Evolutionary conservation across 768 basidiomycete genomes (phyloP).

Genomic region (Rhizopogon rudus): DNA sequence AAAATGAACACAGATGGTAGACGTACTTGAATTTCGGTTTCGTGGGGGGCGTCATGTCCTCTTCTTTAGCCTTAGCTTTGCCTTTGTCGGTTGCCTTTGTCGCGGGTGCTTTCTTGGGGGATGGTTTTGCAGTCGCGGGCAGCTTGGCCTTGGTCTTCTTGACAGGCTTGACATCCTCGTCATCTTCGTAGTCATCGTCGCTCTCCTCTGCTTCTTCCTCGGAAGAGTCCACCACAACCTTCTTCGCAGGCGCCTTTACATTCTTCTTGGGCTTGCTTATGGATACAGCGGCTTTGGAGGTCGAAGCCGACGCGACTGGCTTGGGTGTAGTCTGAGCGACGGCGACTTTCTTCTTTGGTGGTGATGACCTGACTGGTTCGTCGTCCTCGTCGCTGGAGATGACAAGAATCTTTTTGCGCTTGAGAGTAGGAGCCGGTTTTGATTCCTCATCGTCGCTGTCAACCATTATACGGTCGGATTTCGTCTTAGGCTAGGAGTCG

Average conservation of each 20-base stretch:
- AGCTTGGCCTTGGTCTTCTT: conserved; percentile 9
- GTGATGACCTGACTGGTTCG: conserved; percentile 22
- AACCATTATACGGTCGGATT: conserved; percentile 16
- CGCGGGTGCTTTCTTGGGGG: conserved; percentile 11
- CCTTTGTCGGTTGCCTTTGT: conserved; percentile 14
- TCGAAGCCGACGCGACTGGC: neutral
- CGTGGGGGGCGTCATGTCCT: neutral
- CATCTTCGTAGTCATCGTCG: conserved; percentile 12
- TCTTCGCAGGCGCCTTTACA: conserved; percentile 4
- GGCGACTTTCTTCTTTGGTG: conserved; percentile 39
- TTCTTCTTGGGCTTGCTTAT: neutral
- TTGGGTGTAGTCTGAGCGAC: conserved; percentile 5
- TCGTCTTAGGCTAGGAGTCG: conserved; percentile 3
- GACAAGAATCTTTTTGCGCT: conserved; percentile 28
- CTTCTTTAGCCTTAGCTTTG: conserved; percentile 6
- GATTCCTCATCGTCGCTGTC: conserved; percentile 20
- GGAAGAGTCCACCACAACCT: conserved; percentile 25
- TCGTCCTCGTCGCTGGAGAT: conserved; percentile 37
- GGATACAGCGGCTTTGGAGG: neutral
- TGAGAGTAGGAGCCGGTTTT: conserved; percentile 13
- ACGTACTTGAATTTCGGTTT: conserved; percentile 23
- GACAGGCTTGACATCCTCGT: neutral
- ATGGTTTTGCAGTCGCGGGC: conserved; percentile 7
- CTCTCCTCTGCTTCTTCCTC: conserved; percentile 23
- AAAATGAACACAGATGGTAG: too few species aligned